A percentile compares a stretch with the other conserved stretches of the same genome.
These are phyloP conservation scores for Volvariella volvacea DNA, from an alignment of 1,284 basidiomycete species.

Conservation along the genomic window DNA sequence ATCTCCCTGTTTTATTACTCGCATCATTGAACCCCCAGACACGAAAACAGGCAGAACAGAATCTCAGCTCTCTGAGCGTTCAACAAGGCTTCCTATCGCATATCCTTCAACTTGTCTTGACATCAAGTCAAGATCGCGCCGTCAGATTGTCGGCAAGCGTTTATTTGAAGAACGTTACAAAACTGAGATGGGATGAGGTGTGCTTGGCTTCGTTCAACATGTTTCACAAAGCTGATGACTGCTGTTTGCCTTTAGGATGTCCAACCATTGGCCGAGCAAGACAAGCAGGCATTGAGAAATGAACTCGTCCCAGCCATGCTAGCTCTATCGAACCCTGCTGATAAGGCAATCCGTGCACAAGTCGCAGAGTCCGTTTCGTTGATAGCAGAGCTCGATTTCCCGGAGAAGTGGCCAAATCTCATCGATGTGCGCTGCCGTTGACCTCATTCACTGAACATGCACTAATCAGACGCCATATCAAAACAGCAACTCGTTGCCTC, in stretches of 20 bases:
- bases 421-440: conserved; percentile 53
- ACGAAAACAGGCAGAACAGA: conserved; percentile 77
- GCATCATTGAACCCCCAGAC: conserved; percentile 70
- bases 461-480: conserved; percentile 2
- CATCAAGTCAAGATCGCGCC: conserved; percentile 58
- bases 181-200: conserved; percentile 83
- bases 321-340: conserved; percentile 56
- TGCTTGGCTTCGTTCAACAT: conserved; percentile 13
- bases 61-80: conserved; percentile 55
- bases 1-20: conserved; percentile 59
- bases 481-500: conserved; percentile 78
- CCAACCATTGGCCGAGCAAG: conserved; percentile 51
- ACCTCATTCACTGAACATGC: no score
- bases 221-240: conserved; percentile 8
- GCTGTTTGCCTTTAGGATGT: conserved; percentile 45
- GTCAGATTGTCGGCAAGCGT: conserved; percentile 79
- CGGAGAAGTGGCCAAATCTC: conserved; percentile 76
- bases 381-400: conserved; percentile 86
- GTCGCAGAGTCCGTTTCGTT: conserved; percentile 86
- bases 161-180: conserved; percentile 86
- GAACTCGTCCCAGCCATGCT: conserved; percentile 83
- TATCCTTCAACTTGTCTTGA: conserved; percentile 69
- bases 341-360: conserved; percentile 71
- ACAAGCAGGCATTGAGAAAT: conserved; percentile 63
- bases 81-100: conserved; percentile 77